Conservation (phyloP, 176 grass and related monocot genomes). For the Puccinellia tenuiflora region DNA sequence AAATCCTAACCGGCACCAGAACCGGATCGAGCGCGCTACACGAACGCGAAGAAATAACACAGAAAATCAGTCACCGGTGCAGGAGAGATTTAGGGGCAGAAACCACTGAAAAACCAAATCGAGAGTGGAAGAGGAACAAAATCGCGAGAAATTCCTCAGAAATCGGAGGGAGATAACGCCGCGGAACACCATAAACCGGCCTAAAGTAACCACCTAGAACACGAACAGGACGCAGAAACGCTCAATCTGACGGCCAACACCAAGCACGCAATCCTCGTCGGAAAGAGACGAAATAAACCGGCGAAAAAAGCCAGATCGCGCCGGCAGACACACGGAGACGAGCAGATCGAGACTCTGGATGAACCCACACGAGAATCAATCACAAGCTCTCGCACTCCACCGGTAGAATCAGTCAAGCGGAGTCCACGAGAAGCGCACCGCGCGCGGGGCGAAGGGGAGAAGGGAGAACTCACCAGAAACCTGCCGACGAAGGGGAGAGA, state of each 20-base stretch:
- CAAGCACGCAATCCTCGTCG: not conserved
- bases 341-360: not conserved
- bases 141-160: not conserved
- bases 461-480: slow-evolving; percentile 32
- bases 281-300: not conserved
- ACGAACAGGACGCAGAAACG: not conserved
- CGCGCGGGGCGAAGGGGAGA: rapidly evolving
- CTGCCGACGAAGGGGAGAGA: not conserved
- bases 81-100: not conserved
- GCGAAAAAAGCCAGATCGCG: not conserved
- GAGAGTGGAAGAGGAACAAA: not conserved
- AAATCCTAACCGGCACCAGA: too few relatives aligned
- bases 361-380: not conserved
- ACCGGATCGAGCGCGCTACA: not conserved
- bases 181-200: not conserved
- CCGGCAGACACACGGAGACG: not conserved
- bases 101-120: not conserved
- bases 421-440: slow-evolving; percentile 21
- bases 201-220: not conserved
- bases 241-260: not conserved
- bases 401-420: not conserved
- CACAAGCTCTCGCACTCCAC: not conserved
- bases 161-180: not conserved
- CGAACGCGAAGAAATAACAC: not conserved
- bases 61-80: not conserved